Conservation (phyloP, 2,329 filamentous ascomycete species). For the Leptographium radiaticola region DNA sequence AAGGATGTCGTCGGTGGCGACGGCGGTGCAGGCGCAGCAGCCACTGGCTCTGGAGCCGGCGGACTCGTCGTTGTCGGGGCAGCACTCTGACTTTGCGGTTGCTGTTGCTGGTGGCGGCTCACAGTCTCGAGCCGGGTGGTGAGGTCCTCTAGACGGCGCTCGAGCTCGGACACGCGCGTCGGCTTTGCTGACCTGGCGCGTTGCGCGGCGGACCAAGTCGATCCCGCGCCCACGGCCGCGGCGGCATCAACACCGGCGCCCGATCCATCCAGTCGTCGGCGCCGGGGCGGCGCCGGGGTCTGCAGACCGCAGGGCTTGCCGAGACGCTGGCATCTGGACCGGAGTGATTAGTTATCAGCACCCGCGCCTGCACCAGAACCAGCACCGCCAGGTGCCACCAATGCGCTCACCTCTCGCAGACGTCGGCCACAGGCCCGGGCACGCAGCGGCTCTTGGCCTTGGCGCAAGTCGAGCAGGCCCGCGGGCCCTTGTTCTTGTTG, state of each 20-base stretch:
- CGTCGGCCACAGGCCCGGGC: conserved; percentile 25
- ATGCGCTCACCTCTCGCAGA: conserved; percentile 32
- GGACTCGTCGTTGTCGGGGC: background rate
- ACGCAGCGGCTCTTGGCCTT: conserved; percentile 39
- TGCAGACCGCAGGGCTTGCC: conserved; percentile 33
- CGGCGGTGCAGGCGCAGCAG: background rate
- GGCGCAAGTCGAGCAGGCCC: conserved; percentile 36
- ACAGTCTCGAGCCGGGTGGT: conserved; percentile 28
- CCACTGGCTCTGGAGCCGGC: conserved; percentile 10
- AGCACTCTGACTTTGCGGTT: background rate
- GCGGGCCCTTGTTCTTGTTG: conserved; percentile 25
- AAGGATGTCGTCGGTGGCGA: background rate
- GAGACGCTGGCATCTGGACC: conserved; percentile 32
- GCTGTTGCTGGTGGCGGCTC: conserved; percentile 6
- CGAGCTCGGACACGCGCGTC: conserved; percentile 35
- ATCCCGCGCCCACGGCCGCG: background rate
- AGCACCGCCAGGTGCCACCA: background rate
- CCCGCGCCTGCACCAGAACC: background rate
- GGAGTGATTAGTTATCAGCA: background rate
- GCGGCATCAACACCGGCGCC: background rate
- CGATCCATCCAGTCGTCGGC: conserved; percentile 22
- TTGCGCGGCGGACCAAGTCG: background rate
- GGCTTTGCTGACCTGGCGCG: conserved; percentile 14
- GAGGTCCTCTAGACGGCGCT: conserved; percentile 35
- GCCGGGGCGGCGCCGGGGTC: conserved; percentile 32